A percentile compares a stretch with the other conserved stretches of the same genome.
Evolutionary conservation across 2,329 filamentous ascomycete genomes (phyloP).

Genomic region (Botrytis fabae): DNA sequence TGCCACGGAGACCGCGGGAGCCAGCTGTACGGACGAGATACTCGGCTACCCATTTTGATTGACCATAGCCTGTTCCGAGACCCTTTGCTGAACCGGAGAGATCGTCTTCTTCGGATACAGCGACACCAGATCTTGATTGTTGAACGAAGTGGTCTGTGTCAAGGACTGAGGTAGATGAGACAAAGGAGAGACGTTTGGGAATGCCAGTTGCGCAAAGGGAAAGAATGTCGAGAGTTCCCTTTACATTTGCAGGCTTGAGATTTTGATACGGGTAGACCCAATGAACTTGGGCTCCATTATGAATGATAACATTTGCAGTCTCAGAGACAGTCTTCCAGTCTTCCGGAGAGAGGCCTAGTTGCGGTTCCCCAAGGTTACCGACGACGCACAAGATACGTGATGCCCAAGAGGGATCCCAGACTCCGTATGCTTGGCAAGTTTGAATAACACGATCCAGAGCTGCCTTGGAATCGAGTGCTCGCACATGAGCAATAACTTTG

Average conservation of each 20-base stretch:
- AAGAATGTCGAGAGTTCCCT: conserved; percentile 76
- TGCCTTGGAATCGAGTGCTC: conserved; percentile 61
- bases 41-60: conserved; percentile 79
- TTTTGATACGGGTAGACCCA: conserved; percentile 79
- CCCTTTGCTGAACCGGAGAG: conserved; percentile 73
- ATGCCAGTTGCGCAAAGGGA: conserved; percentile 74
- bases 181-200: conserved; percentile 77
- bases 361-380: conserved; percentile 72
- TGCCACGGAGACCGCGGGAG: conserved; percentile 69
- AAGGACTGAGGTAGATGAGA: conserved; percentile 79
- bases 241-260: conserved; percentile 73
- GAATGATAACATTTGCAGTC: conserved; percentile 70
- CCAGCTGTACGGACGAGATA: conserved; percentile 77
- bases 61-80: conserved; percentile 84
- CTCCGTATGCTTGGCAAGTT: conserved; percentile 72
- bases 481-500: conserved; percentile 73
- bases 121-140: conserved; percentile 65
- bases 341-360: conserved; percentile 68
- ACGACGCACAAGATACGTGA: conserved; percentile 65
- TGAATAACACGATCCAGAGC: conserved; percentile 65
- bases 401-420: conserved; percentile 73
- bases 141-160: conserved; percentile 81
- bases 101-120: conserved; percentile 74
- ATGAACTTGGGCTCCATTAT: conserved; percentile 81
- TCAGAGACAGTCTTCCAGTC: conserved; percentile 66